Evolutionary conservation across 2,329 filamentous ascomycete genomes (phyloP).

Genomic region (Aspergillus ustus): DNA sequence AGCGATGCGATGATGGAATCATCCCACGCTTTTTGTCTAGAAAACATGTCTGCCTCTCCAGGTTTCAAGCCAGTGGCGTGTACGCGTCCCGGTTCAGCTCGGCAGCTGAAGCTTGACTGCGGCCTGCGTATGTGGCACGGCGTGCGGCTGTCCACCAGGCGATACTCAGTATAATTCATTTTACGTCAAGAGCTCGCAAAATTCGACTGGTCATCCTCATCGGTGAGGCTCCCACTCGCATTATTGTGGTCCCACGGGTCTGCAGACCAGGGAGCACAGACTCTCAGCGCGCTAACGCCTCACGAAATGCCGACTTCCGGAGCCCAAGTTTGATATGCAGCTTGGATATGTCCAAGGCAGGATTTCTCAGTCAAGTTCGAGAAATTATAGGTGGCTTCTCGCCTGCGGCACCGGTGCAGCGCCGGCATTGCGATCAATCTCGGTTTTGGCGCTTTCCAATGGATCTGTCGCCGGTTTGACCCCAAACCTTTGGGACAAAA

Average conservation of each 20-base stretch:
- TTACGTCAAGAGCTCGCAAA: neutral
- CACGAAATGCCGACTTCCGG: neutral
- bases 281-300: neutral
- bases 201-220: neutral
- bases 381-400: slow-evolving; percentile 1
- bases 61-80: neutral
- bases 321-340: neutral
- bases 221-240: neutral
- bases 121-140: neutral
- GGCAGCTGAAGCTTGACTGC: neutral
- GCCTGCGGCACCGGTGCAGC: neutral
- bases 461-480: slow-evolving; percentile 39
- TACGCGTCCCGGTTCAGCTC: neutral
- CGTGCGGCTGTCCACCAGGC: neutral
- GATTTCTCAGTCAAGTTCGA: neutral
- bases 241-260: neutral
- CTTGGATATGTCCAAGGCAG: neutral
- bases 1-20: neutral
- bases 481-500: slow-evolving; percentile 50
- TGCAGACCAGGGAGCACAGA: neutral
- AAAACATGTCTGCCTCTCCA: neutral
- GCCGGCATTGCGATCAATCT: neutral
- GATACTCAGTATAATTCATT: neutral
- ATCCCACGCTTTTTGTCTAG: neutral
- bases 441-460: neutral